Percentiles rank a stretch among this genome's conserved stretches.
Conservation (phyloP, 202 grass and related monocot genomes). For the Setaria viridis region DNA sequence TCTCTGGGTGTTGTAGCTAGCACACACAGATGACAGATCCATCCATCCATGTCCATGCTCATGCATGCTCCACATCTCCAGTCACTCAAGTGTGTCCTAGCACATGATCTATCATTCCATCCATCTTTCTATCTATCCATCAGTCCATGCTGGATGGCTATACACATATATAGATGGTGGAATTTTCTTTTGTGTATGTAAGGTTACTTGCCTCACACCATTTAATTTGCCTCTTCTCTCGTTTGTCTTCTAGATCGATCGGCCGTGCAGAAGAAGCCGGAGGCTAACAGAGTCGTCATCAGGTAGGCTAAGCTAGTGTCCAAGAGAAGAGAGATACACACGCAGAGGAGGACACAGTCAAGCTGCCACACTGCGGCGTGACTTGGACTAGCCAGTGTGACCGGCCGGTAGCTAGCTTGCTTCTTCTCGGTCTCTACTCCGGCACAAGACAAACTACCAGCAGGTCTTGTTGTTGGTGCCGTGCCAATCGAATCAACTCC, state of each 20-base stretch:
- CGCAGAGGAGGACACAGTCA: not conserved
- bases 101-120: not conserved
- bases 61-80: constrained; percentile 1
- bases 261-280: not conserved
- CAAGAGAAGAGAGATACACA: constrained; percentile 12
- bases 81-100: not conserved
- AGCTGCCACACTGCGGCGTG: not conserved
- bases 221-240: not conserved
- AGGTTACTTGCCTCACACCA: constrained; percentile 13
- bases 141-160: not conserved
- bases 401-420: not conserved
- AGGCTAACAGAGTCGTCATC: not conserved
- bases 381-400: constrained; percentile 33
- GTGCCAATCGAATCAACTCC: not conserved
- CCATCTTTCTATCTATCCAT: not conserved
- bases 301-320: constrained; percentile 21
- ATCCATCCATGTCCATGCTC: constrained; percentile 27
- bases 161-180: not conserved
- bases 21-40: not conserved
- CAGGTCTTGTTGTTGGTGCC: not conserved
- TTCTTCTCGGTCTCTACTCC: not conserved
- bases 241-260: constrained; percentile 28
- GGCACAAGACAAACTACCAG: too few relatives aligned
- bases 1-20: not conserved
- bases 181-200: not conserved